Evolutionary conservation across 352 stramenopile species (phyloP).

Genomic region (Pythium phragmiticola): DNA sequence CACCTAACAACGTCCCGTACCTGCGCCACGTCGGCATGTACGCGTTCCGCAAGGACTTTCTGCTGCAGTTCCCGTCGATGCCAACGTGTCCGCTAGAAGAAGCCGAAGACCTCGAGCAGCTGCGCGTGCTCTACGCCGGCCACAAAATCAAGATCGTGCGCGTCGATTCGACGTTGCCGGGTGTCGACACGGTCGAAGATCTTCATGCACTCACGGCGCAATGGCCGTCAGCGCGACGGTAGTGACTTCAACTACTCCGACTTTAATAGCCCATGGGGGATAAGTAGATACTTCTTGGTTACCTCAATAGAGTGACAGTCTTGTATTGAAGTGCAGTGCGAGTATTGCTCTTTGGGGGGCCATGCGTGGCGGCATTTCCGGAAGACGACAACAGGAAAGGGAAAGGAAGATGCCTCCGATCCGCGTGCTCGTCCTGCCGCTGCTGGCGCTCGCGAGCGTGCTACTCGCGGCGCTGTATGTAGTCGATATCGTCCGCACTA

Average conservation of each 20-base stretch:
- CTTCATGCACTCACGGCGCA: slow-evolving; percentile 48
- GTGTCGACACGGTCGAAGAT: slow-evolving; percentile 70
- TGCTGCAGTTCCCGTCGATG: slow-evolving; percentile 67
- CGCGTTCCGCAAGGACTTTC: slow-evolving; percentile 72
- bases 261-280: slow-evolving; percentile 12
- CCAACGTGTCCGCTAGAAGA: slow-evolving; percentile 51
- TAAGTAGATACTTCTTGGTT: neutral
- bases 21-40: slow-evolving; percentile 82
- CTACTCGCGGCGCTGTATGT: slow-evolving; percentile 37
- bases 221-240: slow-evolving; percentile 26
- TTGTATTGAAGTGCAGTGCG: neutral
- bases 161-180: slow-evolving; percentile 59
- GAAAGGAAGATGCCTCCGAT: slow-evolving; percentile 14
- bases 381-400: neutral
- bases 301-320: slow-evolving; percentile 1
- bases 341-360: neutral
- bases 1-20: slow-evolving; percentile 46
- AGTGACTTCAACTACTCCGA: slow-evolving; percentile 4
- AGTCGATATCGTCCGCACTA: slow-evolving; percentile 39
- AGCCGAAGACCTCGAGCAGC: slow-evolving; percentile 78
- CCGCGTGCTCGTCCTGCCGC: slow-evolving; percentile 41
- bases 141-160: slow-evolving; percentile 68
- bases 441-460: slow-evolving; percentile 47
- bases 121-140: slow-evolving; percentile 78
- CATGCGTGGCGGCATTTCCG: slow-evolving; percentile 23